Conservation (phyloP, 163 green algal species). For the Prototheca wickerhamii region DNA sequence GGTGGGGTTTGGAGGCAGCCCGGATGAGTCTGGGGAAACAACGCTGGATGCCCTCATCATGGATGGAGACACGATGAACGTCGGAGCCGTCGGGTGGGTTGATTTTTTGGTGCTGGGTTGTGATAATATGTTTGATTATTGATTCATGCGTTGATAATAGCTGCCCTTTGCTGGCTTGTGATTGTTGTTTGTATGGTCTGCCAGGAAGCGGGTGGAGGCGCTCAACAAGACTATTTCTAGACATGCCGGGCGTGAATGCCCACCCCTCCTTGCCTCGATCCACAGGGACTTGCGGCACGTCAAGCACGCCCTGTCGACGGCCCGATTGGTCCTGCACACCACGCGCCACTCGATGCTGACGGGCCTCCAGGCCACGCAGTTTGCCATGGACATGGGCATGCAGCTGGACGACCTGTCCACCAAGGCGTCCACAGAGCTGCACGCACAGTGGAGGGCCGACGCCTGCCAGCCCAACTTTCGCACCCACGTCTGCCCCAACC, state of each 20-base stretch:
- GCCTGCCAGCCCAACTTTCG: constrained; percentile 70
- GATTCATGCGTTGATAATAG: not conserved
- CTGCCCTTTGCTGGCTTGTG: constrained; percentile 30
- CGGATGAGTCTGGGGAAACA: constrained; percentile 54
- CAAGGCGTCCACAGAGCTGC: constrained; percentile 15
- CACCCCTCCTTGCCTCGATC: not conserved
- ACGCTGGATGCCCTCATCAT: constrained; percentile 72
- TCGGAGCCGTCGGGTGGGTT: constrained; percentile 34
- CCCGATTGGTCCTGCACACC: constrained; percentile 50
- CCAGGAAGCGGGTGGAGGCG: too few species aligned
- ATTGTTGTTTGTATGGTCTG: too few species aligned
- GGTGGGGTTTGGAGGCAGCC: constrained; percentile 62
- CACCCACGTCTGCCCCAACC: constrained; percentile 42
- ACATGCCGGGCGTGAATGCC: not conserved
- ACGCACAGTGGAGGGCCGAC: constrained; percentile 32
- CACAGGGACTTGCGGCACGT: constrained; percentile 31
- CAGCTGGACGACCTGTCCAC: constrained; percentile 41
- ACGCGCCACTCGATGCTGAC: constrained; percentile 54
- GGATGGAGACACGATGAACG: constrained; percentile 52
- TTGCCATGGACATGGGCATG: constrained; percentile 58
- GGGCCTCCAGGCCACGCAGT: constrained; percentile 46
- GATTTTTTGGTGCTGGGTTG: not conserved
- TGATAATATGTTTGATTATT: not conserved
- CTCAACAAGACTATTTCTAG: too few species aligned
- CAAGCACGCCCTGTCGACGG: constrained; percentile 33